Conservation (phyloP, 2,329 filamentous ascomycete genomes). For the Ascochyta clinopodiicola region DNA sequence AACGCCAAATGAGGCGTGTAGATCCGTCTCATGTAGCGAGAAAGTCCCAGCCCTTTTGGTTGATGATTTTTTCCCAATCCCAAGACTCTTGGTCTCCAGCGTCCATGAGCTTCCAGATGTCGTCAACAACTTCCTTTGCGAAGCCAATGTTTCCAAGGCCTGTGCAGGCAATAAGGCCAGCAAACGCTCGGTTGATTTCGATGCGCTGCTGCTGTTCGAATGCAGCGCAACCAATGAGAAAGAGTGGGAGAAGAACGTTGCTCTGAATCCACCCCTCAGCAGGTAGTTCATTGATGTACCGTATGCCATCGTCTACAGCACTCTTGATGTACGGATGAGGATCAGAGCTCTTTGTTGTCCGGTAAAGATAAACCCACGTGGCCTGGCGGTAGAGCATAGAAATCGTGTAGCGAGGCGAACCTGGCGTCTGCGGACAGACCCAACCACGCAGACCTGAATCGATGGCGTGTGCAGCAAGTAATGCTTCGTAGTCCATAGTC, state of each 20-base stretch:
- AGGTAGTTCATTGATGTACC: constrained; percentile 63
- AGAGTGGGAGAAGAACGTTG: constrained; percentile 66
- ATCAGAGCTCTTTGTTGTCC: constrained; percentile 64
- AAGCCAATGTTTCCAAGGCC: constrained; percentile 65
- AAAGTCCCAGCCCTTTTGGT: constrained; percentile 66
- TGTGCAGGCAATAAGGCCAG: constrained; percentile 62
- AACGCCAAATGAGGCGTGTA: constrained; percentile 1
- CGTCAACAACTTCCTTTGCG: constrained; percentile 62
- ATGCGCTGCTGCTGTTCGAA: constrained; percentile 62
- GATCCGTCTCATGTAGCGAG: constrained; percentile 58
- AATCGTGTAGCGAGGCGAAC: constrained; percentile 61
- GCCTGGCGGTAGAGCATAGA: constrained; percentile 68
- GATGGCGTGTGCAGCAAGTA: constrained; percentile 77
- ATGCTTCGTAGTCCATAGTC: constrained; percentile 73
- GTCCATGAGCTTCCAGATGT: constrained; percentile 68
- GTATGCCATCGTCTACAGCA: constrained; percentile 65
- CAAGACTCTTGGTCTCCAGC: constrained; percentile 62
- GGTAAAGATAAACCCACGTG: constrained; percentile 69
- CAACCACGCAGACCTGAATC: constrained; percentile 77
- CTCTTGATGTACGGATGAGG: constrained; percentile 62
- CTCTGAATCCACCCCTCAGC: constrained; percentile 62
- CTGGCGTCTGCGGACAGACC: constrained; percentile 65
- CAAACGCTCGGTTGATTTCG: constrained; percentile 62
- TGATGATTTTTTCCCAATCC: constrained; percentile 69
- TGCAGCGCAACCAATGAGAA: constrained; percentile 67